Evolutionary conservation across 768 basidiomycete genomes (phyloP).

Genomic region (Amanita rimosa): DNA sequence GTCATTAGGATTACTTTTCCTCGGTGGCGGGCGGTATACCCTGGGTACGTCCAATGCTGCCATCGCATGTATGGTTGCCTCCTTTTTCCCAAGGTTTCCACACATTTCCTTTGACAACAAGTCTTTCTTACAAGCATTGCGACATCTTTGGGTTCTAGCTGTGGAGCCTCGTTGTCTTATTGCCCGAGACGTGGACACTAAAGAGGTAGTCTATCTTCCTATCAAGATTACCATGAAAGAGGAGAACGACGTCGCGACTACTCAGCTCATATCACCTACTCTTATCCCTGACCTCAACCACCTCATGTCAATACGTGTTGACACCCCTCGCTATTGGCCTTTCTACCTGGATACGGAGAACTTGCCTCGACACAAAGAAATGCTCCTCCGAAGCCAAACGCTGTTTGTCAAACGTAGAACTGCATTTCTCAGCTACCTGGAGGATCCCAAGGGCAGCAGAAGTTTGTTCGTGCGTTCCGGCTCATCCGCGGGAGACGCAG

Average conservation of each 20-base stretch:
- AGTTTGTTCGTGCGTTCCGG: slow-evolving; percentile 86
- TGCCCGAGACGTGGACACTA: slow-evolving; percentile 85
- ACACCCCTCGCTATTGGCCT: slow-evolving; percentile 94
- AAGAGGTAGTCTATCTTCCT: slow-evolving; percentile 86
- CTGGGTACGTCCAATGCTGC: slow-evolving; percentile 88
- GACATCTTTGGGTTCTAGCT: slow-evolving; percentile 94
- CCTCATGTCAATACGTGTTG: slow-evolving; percentile 73
- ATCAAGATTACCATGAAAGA: slow-evolving; percentile 79
- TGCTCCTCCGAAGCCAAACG: slow-evolving; percentile 67
- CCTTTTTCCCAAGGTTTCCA: slow-evolving; percentile 89
- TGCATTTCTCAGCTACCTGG: slow-evolving; percentile 86
- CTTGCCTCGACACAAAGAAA: slow-evolving; percentile 53
- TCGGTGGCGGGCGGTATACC: slow-evolving; percentile 88
- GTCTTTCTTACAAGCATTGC: slow-evolving; percentile 81
- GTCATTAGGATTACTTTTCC: slow-evolving; percentile 84
- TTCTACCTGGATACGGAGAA: slow-evolving; percentile 73
- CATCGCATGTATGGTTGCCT: slow-evolving; percentile 78
- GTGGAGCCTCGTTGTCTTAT: slow-evolving; percentile 90
- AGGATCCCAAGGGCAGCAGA: slow-evolving; percentile 88
- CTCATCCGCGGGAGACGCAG: slow-evolving; percentile 73
- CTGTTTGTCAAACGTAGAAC: slow-evolving; percentile 88
- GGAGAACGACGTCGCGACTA: slow-evolving; percentile 45
- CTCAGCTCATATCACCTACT: slow-evolving; percentile 84
- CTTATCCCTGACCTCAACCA: slow-evolving; percentile 83
- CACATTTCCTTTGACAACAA: slow-evolving; percentile 77